Base-by-base conservation (phyloP, 352 stramenopile genomes). In the Globisporangium mamillatum region DNA sequence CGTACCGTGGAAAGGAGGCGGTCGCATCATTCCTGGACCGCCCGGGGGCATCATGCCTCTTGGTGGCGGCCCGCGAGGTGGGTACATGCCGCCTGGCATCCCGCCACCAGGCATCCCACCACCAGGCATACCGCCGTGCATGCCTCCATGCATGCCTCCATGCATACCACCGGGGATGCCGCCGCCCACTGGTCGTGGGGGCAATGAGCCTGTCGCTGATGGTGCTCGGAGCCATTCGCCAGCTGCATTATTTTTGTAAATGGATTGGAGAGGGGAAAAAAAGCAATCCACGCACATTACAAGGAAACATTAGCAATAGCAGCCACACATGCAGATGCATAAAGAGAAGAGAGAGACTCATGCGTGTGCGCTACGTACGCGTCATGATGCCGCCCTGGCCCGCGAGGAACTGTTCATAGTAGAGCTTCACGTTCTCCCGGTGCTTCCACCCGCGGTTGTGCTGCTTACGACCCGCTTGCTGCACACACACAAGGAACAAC, bases 361-460 rank as follows among this genome's bases (percentile, higher is more conserved):
- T 10, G 1, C 12, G 20, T 14, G 1, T 9, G 18, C 1, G 18
- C 2, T 44, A 70, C 84, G 69, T 84, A 94, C 86, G 86, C 54
- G 78, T 90, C 86, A 94, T 94, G 46, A 91, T 75, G 65, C 75
- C 78, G 54, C 85, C 84, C 68, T 95, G 83, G 38, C 83, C 83
- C n/a, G 85, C 80, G 14, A 93, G 56, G 64, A 93, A 93, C 75
- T 93, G 85, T 64, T 97, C 89, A 75, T 98, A 98, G 73, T 97
- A 97, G 61, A 96, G 84, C 75, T 97, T 97, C 46, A 98, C 92
- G 68, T 98, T 98, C 72, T 98, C 92, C 55, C 92, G 91, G 66
- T 98, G 93, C 79, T 98, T 98, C 93, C 93, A 98, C 25, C 91
- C 92, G 65, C 90, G 90, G 68, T 97, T 98, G 84, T 98, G 93